phyloP scores from a whole-genome alignment of 2,329 filamentous ascomycete species.

The Trichophyton equinum region DNA sequence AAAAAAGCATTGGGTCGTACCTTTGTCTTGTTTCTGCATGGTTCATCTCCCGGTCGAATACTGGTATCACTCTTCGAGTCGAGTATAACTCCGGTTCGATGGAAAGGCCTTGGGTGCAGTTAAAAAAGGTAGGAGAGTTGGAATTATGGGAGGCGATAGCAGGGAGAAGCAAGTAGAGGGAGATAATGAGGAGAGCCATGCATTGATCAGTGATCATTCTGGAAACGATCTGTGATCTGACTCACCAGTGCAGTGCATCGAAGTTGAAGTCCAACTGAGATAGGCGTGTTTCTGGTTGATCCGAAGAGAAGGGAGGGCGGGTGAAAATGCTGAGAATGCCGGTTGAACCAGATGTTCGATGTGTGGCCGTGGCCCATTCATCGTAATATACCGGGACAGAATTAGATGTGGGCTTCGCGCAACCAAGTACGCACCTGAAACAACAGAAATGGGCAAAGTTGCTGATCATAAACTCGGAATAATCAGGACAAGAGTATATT shows the following conservation, averaged over 20 bases:
- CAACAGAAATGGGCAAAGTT: slow-evolving; percentile 7
- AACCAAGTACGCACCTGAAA: slow-evolving; percentile 1
- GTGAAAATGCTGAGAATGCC: neutral
- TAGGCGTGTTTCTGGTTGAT: neutral
- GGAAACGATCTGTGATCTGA: slow-evolving; percentile 17
- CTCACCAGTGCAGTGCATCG: slow-evolving; percentile 18
- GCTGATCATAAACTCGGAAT: slow-evolving; percentile 14
- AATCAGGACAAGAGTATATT: slow-evolving; percentile 6
- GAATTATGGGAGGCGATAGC: neutral
- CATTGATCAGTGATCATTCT: slow-evolving; percentile 11
- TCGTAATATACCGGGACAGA: neutral
- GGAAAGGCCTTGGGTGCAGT: neutral
- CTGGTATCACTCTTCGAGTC: neutral
- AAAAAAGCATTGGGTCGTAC: slow-evolving; percentile 4
- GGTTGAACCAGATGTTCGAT: neutral
- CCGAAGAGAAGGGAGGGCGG: neutral
- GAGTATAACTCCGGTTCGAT: neutral
- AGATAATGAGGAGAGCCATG: neutral
- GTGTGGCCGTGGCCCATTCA: neutral
- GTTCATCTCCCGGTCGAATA: neutral
- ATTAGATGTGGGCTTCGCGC: neutral
- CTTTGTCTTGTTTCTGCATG: slow-evolving; percentile 1
- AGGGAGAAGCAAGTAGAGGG: neutral
- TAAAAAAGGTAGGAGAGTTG: neutral
- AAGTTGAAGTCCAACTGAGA: neutral